Evolutionary conservation across 169 alveolate species (phyloP).

Genomic region (Plasmodium gaboni): DNA sequence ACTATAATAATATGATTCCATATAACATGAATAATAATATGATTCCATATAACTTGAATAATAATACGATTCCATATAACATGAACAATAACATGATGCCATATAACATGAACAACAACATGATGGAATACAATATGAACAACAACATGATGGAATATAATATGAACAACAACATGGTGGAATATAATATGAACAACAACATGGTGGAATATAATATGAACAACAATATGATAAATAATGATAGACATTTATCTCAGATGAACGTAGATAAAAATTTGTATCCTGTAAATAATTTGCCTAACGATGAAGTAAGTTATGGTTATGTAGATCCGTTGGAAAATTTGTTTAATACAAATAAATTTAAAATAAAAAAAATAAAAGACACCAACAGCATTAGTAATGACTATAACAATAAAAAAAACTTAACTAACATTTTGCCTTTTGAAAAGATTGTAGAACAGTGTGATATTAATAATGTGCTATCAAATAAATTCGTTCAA

Average conservation of each 20-base stretch:
- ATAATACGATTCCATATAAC: too few relatives aligned
- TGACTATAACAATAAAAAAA: conserved; percentile 10
- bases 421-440: conserved; percentile 43
- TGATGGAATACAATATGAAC: not conserved
- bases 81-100: too few relatives aligned
- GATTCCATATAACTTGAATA: too few relatives aligned
- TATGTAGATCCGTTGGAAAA: not conserved
- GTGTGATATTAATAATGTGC: conserved; percentile 12
- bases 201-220: not conserved
- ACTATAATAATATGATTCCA: too few relatives aligned
- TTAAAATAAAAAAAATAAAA: conserved; percentile 31
- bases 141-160: not conserved
- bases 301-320: not conserved
- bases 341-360: conserved; percentile 27
- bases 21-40: too few relatives aligned
- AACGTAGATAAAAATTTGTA: too few relatives aligned
- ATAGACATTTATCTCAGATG: not conserved
- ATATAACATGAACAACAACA: too few relatives aligned
- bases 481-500: conserved; percentile 18
- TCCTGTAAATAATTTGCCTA: not conserved
- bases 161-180: too few relatives aligned
- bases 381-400: conserved; percentile 30
- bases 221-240: not conserved
- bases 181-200: not conserved
- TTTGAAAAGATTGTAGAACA: conserved; percentile 51